Base-by-base conservation (phyloP, 2,329 filamentous ascomycete genomes). In the Emericellopsis cladophorae region DNA sequence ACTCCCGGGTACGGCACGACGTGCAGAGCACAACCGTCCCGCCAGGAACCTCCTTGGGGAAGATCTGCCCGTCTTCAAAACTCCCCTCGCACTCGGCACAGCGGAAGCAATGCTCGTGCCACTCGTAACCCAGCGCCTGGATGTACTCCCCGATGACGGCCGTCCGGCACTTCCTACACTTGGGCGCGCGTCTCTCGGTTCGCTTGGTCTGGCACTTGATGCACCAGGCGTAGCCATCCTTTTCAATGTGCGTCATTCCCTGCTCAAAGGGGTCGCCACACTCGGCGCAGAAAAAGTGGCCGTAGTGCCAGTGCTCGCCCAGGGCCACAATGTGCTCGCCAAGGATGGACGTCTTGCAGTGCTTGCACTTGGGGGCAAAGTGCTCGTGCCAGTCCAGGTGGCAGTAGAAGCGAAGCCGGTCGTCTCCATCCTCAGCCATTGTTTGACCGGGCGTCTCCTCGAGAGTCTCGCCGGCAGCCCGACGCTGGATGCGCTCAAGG, bases 281-380 rank as follows among this genome's bases (percentile, higher is more conserved):
- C 68, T 98, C 88, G 34, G 92, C 92, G 56, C 92, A 98, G 73
- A 98, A 98, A 66, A 98, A 98, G 64, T 98, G 92, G 0, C 92
- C 92, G 40, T 85, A 84, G 59, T 98, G 92, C 85, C 87, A 98
- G 62, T 95, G 88, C n/a, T 81, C 77, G 1, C 92, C 92, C 42
- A 94, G 86, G 2, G 92, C 92, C 12, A 95, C 81, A 26, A 95
- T 81, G 49, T 96, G 87, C 61, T 96, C 89, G 34, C 89, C 89
- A 50, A 96, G 80, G 53, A 98, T 98, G 4, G 92, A 90, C 7
- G 92, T 98, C 59, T 84, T 88, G 74, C 92, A 98, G 59, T 85
- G 88, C 64, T 92, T 92, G 72, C 92, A 98, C 34, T 87, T 79
- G 5, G 92, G 92, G 26, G 84, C 88, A 61, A 86, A 98, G 41